Evolutionary conservation across 148 eudicot species (phyloP), one percentile per base, ranked within the genome.

Genomic region (Camellia lanceoleosa): DNA sequence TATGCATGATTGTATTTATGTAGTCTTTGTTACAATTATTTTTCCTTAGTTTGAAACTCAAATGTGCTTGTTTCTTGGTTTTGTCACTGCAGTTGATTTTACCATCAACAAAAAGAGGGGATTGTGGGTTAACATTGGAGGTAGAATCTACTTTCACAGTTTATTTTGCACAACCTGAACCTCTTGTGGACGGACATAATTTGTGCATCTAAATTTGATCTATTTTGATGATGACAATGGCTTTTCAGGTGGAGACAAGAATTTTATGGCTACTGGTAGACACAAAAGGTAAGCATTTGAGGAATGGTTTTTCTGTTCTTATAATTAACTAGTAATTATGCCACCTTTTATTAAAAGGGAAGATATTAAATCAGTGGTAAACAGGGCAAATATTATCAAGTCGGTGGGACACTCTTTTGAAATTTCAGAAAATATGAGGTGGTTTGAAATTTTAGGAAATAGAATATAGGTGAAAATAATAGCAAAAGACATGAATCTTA

Each of bases 181-280:
- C 74, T 68, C 47, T 7, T 78, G 38, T 30, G 38, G 38, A 30
- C 38, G 7, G 51, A 19, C 60, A 3, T 52, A 49, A 44, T n/a
- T 18, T 10, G 30, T 8, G 4, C 68, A 43, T 63, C 20, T 76
- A 46, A 20, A 13, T 14, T 73, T 59, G 5, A 1, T 51, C 41
- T 49, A 15, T 11, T 61, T 38, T 62, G 19, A 76, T 23, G 3
- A 58, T 72, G 16, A 23, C 14, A 23, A 72, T 71, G n/a, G 23
- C 46, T 52, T 80, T 79, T 65, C 90, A 92, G 92, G 91, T 43
- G 87, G 80, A 64, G 85, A 81, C 41, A 80, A 80, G 78, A 84
- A 72, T 76, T 73, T 80, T 73, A 3, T 55, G 66, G 83, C 83
- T 84, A 67, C 81, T 80, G 78, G 81, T 64, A 82, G 91, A 78